Evolutionary conservation across 176 grass and related monocot species (phyloP).

Genomic region (Carex scoparia): DNA sequence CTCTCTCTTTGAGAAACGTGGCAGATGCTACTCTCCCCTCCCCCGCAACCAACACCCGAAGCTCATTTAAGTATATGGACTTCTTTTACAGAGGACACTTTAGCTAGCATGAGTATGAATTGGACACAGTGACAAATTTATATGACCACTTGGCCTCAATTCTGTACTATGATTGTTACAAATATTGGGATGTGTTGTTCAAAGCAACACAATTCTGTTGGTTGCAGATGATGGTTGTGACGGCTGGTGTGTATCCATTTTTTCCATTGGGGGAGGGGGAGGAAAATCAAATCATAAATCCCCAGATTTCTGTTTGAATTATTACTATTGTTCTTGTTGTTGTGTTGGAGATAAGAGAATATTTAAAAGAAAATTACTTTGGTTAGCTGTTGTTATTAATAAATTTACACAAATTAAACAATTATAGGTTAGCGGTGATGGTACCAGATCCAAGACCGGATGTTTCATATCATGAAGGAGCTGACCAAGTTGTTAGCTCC

Average conservation of each 20-base stretch:
- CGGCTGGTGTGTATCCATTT: background rate
- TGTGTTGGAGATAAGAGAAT: background rate
- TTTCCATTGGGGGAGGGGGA: background rate
- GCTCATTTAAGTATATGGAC: background rate
- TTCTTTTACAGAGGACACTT: background rate
- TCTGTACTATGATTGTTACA: background rate
- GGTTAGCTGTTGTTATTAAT: background rate
- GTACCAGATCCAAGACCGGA: slow-evolving; percentile 63
- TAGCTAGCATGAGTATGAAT: background rate
- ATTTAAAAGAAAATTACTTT: background rate
- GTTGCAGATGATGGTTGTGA: background rate
- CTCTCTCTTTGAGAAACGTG: background rate
- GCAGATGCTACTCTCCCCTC: background rate
- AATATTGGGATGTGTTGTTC: background rate
- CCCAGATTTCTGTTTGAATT: background rate
- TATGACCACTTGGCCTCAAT: background rate
- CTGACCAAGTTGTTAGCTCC: slow-evolving; percentile 71
- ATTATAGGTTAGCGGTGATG: slow-evolving; percentile 68
- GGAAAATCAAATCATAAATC: background rate
- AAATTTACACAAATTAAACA: background rate
- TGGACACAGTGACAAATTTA: background rate
- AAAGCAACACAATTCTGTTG: background rate
- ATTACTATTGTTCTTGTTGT: no score
- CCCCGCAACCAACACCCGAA: background rate
- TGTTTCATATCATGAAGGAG: slow-evolving; percentile 61